A percentile compares a stretch with the other conserved stretches of the same genome.
phyloP scores from a whole-genome alignment of 1,284 basidiomycete species.

The Coniferiporia sulphurascens region DNA sequence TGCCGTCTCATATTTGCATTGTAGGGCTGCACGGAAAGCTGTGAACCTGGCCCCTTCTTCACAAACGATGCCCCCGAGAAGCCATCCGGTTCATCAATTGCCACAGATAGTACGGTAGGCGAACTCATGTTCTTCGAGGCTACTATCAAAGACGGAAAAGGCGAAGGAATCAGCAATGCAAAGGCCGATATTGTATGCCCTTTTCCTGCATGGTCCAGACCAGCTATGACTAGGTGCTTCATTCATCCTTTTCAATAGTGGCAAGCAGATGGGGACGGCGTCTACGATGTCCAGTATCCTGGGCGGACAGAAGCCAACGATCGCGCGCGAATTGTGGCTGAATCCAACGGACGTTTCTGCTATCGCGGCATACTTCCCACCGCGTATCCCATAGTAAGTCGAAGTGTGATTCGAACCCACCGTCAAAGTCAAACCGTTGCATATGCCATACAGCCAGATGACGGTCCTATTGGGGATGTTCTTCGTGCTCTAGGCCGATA shows the following conservation, averaged over 20 bases:
- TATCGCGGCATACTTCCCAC: slow-evolving; percentile 37
- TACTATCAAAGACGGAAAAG: slow-evolving; percentile 33
- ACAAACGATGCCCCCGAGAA: slow-evolving; percentile 34
- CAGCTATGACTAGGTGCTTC: background rate
- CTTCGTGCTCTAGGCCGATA: slow-evolving; percentile 34
- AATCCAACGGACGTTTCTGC: slow-evolving; percentile 31
- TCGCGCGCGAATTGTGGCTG: slow-evolving; percentile 33
- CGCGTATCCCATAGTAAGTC: slow-evolving; percentile 33
- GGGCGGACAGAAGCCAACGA: slow-evolving; percentile 33
- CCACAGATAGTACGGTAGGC: slow-evolving; percentile 29
- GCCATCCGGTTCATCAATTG: slow-evolving; percentile 34
- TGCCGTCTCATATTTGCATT: background rate
- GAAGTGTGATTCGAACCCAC: background rate
- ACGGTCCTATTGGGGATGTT: slow-evolving; percentile 35
- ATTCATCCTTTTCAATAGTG: slow-evolving; percentile 25
- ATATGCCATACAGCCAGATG: slow-evolving; percentile 27
- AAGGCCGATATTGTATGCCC: slow-evolving; percentile 34
- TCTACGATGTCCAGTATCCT: slow-evolving; percentile 38
- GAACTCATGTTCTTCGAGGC: slow-evolving; percentile 35
- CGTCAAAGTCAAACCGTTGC: background rate
- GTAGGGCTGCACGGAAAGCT: slow-evolving; percentile 35
- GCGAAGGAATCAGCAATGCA: slow-evolving; percentile 30
- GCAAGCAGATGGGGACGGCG: slow-evolving; percentile 39
- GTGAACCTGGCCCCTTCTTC: slow-evolving; percentile 38
- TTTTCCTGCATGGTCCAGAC: background rate